Base-by-base conservation (phyloP, 2,329 filamentous ascomycete species). In the Cladosporium sphaerospermum region DNA sequence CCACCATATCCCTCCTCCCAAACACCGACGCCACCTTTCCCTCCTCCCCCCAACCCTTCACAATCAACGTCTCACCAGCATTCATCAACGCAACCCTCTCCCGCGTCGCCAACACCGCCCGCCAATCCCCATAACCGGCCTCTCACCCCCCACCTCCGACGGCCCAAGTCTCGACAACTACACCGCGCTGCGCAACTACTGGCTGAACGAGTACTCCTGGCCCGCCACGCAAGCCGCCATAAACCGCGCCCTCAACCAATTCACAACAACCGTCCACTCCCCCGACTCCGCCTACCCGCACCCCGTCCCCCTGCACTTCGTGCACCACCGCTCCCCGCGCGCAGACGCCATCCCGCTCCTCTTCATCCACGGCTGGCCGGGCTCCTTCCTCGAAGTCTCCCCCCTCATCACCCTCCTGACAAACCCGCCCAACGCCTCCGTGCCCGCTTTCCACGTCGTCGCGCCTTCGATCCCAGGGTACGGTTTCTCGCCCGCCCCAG, bases 151-250 rank as follows among this genome's bases (percentile, higher is more conserved):
- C 6, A 31, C 16, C 10, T 50, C 46, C 14, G 46, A 50, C 11
- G 46, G 46, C n/a, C 46, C 46, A 18, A 50, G 31, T 0, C 46
- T 50, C 5, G 28, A 14, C n/a, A 50, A 43, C 11, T 42, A 34
- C 28, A 42, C 46, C 28, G 34, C 46, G 14, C n/a, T 50, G 3
- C 46, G 39, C 9, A 61, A 66, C 40, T 58, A 65, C 40, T 85
- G 83, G 83, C 75, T 85, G 32, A 83, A 86, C 56, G 72, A 78
- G 42, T 86, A 85, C 66, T 78, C 78, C 54, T 88, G 84, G 83
- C 76, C 80, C 45, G 70, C 75, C 2, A 75, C 81, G 52, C 84
- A 87, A 67, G 68, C 74, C 7, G 63, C 68, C 39, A 74, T 85
- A 59, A 87, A 88, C 64, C 63, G 69, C 8, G 67, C 71, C 0